Conservation (phyloP, 495 filamentous ascomycete species). For the Penicillium arizonense region DNA sequence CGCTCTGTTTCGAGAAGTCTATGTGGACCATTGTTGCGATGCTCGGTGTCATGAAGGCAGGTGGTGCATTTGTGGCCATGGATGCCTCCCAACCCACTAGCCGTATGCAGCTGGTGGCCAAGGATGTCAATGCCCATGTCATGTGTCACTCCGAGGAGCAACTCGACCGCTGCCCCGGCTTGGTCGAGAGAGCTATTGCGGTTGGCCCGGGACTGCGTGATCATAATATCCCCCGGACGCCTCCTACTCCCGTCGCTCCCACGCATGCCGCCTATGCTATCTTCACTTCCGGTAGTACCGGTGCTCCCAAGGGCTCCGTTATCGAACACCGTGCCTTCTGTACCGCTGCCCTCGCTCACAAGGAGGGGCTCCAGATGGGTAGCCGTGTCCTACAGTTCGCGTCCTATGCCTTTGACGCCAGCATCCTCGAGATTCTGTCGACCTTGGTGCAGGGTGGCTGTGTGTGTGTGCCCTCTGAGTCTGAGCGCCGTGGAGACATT, state of each 20-base stretch:
- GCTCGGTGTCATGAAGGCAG: slow-evolving; percentile 43
- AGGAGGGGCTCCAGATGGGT: slow-evolving; percentile 35
- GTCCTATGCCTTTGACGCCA: slow-evolving; percentile 43
- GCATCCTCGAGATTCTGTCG: slow-evolving; percentile 39
- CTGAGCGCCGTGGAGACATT: slow-evolving; percentile 35
- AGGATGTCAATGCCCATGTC: slow-evolving; percentile 28
- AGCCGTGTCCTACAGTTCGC: slow-evolving; percentile 43
- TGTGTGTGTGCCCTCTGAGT: slow-evolving; percentile 42
- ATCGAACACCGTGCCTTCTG: slow-evolving; percentile 28
- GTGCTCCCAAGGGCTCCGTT: slow-evolving; percentile 35
- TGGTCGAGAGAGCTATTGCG: slow-evolving; percentile 12
- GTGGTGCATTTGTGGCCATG: slow-evolving; percentile 34
- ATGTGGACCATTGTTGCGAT: slow-evolving; percentile 40
- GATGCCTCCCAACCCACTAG: slow-evolving; percentile 48
- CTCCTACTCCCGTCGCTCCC: slow-evolving; percentile 1
- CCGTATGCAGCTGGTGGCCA: slow-evolving; percentile 46
- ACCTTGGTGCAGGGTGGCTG: slow-evolving; percentile 41
- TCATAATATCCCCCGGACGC: not conserved
- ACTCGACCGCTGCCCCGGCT: slow-evolving; percentile 5
- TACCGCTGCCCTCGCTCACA: slow-evolving; percentile 15
- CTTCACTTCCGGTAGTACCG: slow-evolving; percentile 39
- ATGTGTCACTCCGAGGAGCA: slow-evolving; percentile 23
- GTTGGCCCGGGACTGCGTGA: slow-evolving; percentile 10
- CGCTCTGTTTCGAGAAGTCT: slow-evolving; percentile 48
- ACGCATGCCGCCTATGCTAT: slow-evolving; percentile 29